Base-by-base conservation (phyloP, 140 eudicot genomes). In the Anethum foeniculum region DNA sequence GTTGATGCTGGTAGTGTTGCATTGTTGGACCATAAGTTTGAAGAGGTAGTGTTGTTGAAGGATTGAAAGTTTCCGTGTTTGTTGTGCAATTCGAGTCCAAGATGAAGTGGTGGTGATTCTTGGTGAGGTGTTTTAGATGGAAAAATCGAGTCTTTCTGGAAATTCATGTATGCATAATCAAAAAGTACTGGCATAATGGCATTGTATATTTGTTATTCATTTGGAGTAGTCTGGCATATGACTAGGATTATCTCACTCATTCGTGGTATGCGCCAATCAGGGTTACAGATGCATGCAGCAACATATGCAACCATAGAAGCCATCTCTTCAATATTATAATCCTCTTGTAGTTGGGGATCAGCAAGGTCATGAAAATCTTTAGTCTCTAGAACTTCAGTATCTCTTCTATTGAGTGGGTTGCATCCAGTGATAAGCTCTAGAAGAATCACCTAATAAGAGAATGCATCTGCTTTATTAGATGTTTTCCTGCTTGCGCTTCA, bases 1-100 rank as follows among this genome's bases (percentile, higher is more conserved):
- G 86, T 80, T 77, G 92, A 15, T 47, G n/a, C 76, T 82, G 69
- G 69, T n/a, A 60, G 34, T 62, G 69, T 25, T n/a, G 69, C 69
- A 62, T 69, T 78, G 79, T 81, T 76, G 64, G 88, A 85, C 88
- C 85, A 82, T n/a, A 86, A 82, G 80, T 86, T 86, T 80, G 85
- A 77, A 13, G 79, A 82, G 36, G 85, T 82, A 64, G 84, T 84
- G 78, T 75, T 82, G 56, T 65, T 86, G 75, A 80, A 32, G 79
- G 88, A 71, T 75, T 34, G 74, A 11, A 72, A 41, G 54, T 84
- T 87, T 65, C 73, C 28, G 47, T 80, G 82, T 74, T 78, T 86
- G 43, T 80, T 84, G 75, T 49, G 83, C 43, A 86, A 38, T 51
- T 79, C 83, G 60, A 89, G 90, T 76, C 86, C 90, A 75, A 89